Base-by-base conservation (phyloP, 805 yeast species). In the Spathaspora boniae region DNA sequence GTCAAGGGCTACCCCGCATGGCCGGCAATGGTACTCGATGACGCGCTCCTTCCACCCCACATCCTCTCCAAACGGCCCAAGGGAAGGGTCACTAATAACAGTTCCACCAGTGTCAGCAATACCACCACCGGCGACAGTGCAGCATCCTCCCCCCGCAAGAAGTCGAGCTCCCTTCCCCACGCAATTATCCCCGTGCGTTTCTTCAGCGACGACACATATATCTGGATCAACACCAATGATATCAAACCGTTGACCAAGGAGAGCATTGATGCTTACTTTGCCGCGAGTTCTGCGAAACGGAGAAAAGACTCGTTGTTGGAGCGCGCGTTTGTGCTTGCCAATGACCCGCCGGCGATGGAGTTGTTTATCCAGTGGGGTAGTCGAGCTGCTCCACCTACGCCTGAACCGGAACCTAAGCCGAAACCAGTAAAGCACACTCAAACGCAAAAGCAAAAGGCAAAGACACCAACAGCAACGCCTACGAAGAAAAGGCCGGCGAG, bases 1-100 rank as follows among this genome's bases (percentile, higher is more conserved):
- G 78, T 86, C 31, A 86, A 85, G 51, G 94, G 95, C 6, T 86
- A 79, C 53, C 85, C 95, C 2, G 82, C 89, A 27, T 86, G 96
- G 96, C 96, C 96, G 0, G 88, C 89, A 2, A 80, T 86, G 78
- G 78, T 85, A 4, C 71, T 86, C 4, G 81, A 80, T 1, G 73
- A 65, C 40, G 68, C 70, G 12, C 56, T 75, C 6, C 65, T 86
- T 5, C 93, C 95, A 0, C 74, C 63, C 15, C 62, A 69, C 45
- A 74, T 85, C 19, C 44, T 60, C 17, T 54, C 58, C 12, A 70
- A 67, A 41, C 72, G 68, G 38, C 85, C 86, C 11, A 74, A 74
- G 45, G 44, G 60, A n/a, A n/a, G n/a, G n/a, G 15, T 46, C 59
- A 21, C 51, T 56, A 27, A 48, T 48, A 18, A 45, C n/a, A n/a